A percentile compares a stretch with the other conserved stretches of the same genome.
Conservation (phyloP, 768 basidiomycete species). For the Lactarius akahatsu region DNA sequence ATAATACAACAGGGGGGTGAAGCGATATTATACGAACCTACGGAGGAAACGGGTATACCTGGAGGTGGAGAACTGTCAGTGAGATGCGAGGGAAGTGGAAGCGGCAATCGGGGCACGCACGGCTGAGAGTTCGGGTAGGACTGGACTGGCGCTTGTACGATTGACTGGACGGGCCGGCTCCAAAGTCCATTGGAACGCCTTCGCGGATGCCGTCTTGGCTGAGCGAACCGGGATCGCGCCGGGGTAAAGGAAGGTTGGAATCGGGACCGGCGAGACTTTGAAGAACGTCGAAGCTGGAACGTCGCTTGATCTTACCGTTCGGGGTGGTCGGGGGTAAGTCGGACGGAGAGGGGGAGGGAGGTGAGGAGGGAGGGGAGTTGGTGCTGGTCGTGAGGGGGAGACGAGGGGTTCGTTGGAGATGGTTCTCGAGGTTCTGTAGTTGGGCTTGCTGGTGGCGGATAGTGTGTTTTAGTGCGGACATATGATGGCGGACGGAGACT, state of each 20-base stretch:
- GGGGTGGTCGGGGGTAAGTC: slow-evolving; percentile 33
- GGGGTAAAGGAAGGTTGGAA: slow-evolving; percentile 68
- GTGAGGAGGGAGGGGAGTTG: slow-evolving; percentile 41
- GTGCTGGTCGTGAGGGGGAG: slow-evolving; percentile 45
- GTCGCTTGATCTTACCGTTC: slow-evolving; percentile 48
- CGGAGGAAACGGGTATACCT: slow-evolving; percentile 51
- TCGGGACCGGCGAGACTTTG: slow-evolving; percentile 73
- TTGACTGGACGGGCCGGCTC: slow-evolving; percentile 40
- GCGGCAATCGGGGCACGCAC: slow-evolving; percentile 48
- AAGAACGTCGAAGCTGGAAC: slow-evolving; percentile 72
- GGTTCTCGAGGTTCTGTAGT: slow-evolving; percentile 64
- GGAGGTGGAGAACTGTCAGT: slow-evolving; percentile 21
- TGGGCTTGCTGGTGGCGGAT: slow-evolving; percentile 86
- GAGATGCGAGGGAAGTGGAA: slow-evolving; percentile 25
- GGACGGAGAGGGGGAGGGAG: slow-evolving; percentile 30
- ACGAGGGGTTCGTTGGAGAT: slow-evolving; percentile 67
- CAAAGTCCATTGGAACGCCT: slow-evolving; percentile 66
- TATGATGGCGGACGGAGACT: slow-evolving; percentile 78
- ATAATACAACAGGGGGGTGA: not conserved
- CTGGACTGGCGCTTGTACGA: slow-evolving; percentile 57
- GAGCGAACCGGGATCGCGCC: slow-evolving; percentile 44
- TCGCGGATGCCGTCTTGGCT: slow-evolving; percentile 64
- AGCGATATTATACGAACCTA: slow-evolving; percentile 29
- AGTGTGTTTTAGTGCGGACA: slow-evolving; percentile 77
- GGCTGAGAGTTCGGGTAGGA: slow-evolving; percentile 76